Percentiles rank a stretch among this genome's conserved stretches.
Conservation (phyloP, 2,329 filamentous ascomycete genomes). For the Xylaria sp. region DNA sequence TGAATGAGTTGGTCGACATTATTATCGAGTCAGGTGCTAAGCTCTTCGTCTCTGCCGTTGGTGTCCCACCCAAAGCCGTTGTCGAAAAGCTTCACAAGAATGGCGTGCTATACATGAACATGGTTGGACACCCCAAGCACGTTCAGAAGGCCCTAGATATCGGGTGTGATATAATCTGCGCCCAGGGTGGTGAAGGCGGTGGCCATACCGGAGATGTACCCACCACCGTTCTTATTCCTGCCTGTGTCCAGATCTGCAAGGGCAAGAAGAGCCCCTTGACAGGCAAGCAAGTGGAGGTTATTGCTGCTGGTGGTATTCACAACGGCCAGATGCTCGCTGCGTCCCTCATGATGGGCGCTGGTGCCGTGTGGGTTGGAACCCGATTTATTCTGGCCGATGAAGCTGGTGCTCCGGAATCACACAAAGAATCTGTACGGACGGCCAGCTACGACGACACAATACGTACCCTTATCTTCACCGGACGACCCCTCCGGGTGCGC, state of each 20-base stretch:
- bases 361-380: constrained; percentile 95
- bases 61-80: constrained; percentile 86
- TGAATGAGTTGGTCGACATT: constrained; percentile 87
- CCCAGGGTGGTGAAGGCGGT: constrained; percentile 96
- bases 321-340: constrained; percentile 92
- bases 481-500: constrained; percentile 90
- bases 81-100: constrained; percentile 89
- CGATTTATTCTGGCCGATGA: constrained; percentile 94
- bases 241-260: constrained; percentile 83
- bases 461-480: constrained; percentile 98
- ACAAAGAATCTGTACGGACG: constrained; percentile 95
- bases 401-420: constrained; percentile 89
- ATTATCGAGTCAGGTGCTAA: constrained; percentile 91
- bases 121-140: constrained; percentile 99
- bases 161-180: constrained; percentile 96
- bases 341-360: constrained; percentile 90
- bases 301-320: constrained; percentile 94
- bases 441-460: constrained; percentile 95
- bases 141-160: constrained; percentile 94
- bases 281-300: constrained; percentile 85
- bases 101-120: constrained; percentile 98
- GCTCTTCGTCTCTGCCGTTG: constrained; percentile 96
- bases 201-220: constrained; percentile 96
- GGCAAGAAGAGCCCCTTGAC: constrained; percentile 88
- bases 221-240: constrained; percentile 90